Conservation (phyloP, 192 early-diverging fungal genomes). For the Rhizophagus sp. region DNA sequence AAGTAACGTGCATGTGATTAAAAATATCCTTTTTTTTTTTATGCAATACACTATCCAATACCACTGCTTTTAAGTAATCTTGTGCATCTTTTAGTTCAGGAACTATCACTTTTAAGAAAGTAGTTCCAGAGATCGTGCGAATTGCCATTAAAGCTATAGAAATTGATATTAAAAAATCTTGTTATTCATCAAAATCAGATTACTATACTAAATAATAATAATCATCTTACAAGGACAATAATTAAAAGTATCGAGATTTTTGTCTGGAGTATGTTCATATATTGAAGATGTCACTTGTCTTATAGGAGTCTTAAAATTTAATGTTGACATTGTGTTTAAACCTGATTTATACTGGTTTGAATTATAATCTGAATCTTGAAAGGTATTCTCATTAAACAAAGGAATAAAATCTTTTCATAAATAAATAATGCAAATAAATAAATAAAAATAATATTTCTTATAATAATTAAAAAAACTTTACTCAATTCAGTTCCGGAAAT, state of each 20-base stretch:
- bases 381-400: background rate
- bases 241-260: background rate
- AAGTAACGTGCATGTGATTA: slow-evolving; percentile 24
- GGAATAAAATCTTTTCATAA: slow-evolving; percentile 1
- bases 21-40: background rate
- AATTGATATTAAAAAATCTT: background rate
- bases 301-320: slow-evolving; percentile 29
- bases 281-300: slow-evolving; percentile 12
- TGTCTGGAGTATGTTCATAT: background rate
- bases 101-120: slow-evolving; percentile 1
- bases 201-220: background rate
- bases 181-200: background rate
- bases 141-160: slow-evolving; percentile 20
- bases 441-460: background rate
- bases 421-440: background rate
- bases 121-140: slow-evolving; percentile 22
- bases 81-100: background rate
- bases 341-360: background rate
- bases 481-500: slow-evolving; percentile 15
- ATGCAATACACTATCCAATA: background rate
- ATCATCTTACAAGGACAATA: background rate
- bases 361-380: background rate
- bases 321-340: background rate
- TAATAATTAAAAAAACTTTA: background rate
- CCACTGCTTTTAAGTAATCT: background rate